Evolutionary conservation across 352 stramenopile species (phyloP).

Genomic region (Pythium coloratum): DNA sequence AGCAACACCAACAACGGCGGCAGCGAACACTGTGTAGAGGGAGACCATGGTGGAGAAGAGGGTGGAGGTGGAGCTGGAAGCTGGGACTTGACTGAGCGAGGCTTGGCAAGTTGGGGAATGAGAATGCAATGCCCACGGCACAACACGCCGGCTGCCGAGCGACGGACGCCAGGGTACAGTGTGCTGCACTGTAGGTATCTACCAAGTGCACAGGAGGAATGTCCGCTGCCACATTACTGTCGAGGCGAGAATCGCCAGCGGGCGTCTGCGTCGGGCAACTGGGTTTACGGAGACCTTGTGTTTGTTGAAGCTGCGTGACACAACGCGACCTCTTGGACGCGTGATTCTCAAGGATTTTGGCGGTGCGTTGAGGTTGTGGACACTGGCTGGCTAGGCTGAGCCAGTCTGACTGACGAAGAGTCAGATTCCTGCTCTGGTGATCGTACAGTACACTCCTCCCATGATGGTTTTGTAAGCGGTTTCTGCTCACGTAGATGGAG

Average conservation of each 20-base stretch:
- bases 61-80: neutral
- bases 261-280: neutral
- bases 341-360: neutral
- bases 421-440: neutral
- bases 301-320: conserved; percentile 2
- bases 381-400: no score
- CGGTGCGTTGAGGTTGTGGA: neutral
- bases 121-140: neutral
- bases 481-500: neutral
- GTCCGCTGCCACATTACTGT: neutral
- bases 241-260: neutral
- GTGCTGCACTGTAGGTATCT: neutral
- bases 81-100: conserved; percentile 3
- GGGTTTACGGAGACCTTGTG: neutral
- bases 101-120: conserved; percentile 8
- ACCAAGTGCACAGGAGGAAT: neutral
- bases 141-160: no score
- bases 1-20: neutral
- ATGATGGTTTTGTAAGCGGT: neutral
- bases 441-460: no score
- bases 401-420: no score
- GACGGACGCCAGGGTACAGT: no score
- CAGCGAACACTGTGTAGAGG: conserved; percentile 1
- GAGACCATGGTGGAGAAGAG: conserved; percentile 6
- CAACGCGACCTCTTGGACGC: neutral